Base-by-base conservation (phyloP, 352 stramenopile species). In the Globisporangium irregulare region DNA sequence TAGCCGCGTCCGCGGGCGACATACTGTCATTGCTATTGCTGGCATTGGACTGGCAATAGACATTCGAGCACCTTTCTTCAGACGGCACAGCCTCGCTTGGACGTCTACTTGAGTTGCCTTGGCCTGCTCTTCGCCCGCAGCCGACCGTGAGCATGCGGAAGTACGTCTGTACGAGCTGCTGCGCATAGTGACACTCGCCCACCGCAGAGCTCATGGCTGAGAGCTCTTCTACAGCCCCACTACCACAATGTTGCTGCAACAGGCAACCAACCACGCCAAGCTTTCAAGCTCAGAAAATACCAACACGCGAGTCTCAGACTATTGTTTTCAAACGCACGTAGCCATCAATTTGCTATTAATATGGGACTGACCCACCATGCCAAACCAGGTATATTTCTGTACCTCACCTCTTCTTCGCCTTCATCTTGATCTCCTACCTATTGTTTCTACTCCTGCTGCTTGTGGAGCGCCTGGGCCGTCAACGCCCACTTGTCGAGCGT, bases 401-500 rank as follows among this genome's bases (percentile, higher is more conserved):
- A 51, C 43, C 43, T 51, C 43, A n/a, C 43, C 18, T 51, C 43
- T 29, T 46, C 18, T 20, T 48, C 24, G 12, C 15, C 46, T 22
- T 18, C 32, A 38, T 38, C 7, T 24, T 32, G 29, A 32, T 60
- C 22, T 54, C 38, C 27, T 65, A 22, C 62, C 56, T 58, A 60
- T 48, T 67, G 36, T 7, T 41, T 43, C 38, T 41, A 32, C 43
- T 24, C 18, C 29, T 46, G 55, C 69, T 73, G 38, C 27, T 62
- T 59, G 64, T 90, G 76, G 63, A 93, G 68, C 34, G 66, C 65
- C 72, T 89, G 81, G 15, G 86, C 84, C 8, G 83, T 82, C 72
- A 77, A 58, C 51, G 67, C 65, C 86, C 86, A 94, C 29, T 87
- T 85, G 69, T 91, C 76, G 25, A 94, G 70, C 51, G 81, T 92